Conservation (phyloP, 305 asterid genomes). For the Stenogyne calaminthoides region DNA sequence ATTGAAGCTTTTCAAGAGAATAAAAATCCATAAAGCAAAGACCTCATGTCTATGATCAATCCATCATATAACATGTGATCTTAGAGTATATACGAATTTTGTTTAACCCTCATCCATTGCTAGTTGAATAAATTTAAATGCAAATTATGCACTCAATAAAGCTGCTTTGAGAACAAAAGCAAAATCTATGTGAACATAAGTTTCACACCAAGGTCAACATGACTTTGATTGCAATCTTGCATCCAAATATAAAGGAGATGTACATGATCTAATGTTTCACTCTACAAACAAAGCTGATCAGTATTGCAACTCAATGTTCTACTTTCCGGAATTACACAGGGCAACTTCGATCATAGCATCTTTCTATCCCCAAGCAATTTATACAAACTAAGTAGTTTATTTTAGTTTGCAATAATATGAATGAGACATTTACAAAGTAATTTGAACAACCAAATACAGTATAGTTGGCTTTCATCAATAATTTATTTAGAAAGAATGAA, state of each 20-base stretch:
- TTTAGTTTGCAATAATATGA: background rate
- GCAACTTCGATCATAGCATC: background rate
- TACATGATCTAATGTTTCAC: background rate
- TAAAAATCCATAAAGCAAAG: background rate
- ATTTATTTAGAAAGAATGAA: background rate
- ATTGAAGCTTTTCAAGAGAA: background rate
- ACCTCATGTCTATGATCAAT: slow-evolving; percentile 2
- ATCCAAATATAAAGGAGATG: background rate
- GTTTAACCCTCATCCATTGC: background rate
- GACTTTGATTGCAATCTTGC: slow-evolving; percentile 4
- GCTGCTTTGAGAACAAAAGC: slow-evolving; percentile 10
- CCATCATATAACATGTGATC: slow-evolving; percentile 11
- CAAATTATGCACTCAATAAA: background rate
- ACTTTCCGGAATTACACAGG: background rate
- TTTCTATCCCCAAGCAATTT: background rate
- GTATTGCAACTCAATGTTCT: background rate
- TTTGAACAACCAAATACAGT: background rate
- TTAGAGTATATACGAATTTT: slow-evolving; percentile 10
- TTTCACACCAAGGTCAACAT: background rate
- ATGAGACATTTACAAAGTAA: background rate
- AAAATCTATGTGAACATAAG: background rate
- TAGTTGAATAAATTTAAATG: background rate
- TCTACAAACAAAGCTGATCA: slow-evolving; percentile 8
- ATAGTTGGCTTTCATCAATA: background rate
- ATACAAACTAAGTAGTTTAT: background rate